These are phyloP conservation scores for Colletotrichum tropicale DNA, from an alignment of 2,329 filamentous ascomycete genomes.

Conservation along the genomic window DNA sequence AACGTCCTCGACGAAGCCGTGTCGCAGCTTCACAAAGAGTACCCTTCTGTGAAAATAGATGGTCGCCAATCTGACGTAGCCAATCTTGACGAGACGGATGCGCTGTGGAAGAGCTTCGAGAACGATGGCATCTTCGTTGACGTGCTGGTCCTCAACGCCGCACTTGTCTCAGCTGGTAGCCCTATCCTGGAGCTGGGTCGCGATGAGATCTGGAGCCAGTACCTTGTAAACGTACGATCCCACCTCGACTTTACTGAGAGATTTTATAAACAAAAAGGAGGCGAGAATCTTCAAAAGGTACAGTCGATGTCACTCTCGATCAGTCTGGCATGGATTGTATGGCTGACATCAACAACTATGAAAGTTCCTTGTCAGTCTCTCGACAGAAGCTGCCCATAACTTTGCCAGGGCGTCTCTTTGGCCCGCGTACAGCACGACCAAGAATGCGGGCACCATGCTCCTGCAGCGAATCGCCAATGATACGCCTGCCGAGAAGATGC, in stretches of 20 bases:
- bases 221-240: slow-evolving; percentile 18
- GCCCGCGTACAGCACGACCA: slow-evolving; percentile 33
- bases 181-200: slow-evolving; percentile 8
- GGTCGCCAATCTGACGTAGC: neutral
- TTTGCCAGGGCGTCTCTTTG: slow-evolving; percentile 23
- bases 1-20: slow-evolving; percentile 33
- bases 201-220: slow-evolving; percentile 13
- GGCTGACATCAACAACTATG: neutral
- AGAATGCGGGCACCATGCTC: slow-evolving; percentile 37
- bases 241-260: slow-evolving; percentile 6
- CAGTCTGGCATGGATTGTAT: neutral
- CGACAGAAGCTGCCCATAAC: slow-evolving; percentile 31
- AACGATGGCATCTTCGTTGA: slow-evolving; percentile 25
- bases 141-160: slow-evolving; percentile 33
- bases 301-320: neutral
- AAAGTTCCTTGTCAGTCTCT: slow-evolving; percentile 35
- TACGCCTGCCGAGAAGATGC: slow-evolving; percentile 33
- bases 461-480: slow-evolving; percentile 44
- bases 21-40: neutral
- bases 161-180: neutral
- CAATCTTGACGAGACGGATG: neutral
- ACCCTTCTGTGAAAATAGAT: neutral
- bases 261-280: slow-evolving; percentile 36
- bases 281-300: slow-evolving; percentile 23
- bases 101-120: slow-evolving; percentile 4